A percentile compares a stretch with the other conserved stretches of the same genome.
Conservation (phyloP, 2,329 filamentous ascomycete species). For the Venturia aucupariae region DNA sequence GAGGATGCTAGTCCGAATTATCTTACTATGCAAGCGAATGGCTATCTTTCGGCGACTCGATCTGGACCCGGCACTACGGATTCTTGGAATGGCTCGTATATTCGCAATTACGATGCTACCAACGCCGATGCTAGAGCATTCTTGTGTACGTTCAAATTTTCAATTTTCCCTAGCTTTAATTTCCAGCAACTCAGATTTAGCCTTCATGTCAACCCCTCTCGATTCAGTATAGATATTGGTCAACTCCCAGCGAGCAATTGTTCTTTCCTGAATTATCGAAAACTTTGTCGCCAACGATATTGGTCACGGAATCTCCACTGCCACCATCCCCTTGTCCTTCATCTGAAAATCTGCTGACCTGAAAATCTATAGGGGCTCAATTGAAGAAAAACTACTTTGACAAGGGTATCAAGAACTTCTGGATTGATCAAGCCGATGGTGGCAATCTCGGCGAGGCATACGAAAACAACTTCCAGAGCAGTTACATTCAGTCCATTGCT, state of each 20-base stretch:
- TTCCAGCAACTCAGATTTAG: no score
- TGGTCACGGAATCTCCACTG: no score
- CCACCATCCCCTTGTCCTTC: background rate
- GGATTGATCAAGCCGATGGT: conserved; percentile 29
- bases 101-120: conserved; percentile 25
- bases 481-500: conserved; percentile 24
- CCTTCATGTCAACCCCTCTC: no score
- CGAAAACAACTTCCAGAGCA: conserved; percentile 29
- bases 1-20: conserved; percentile 24
- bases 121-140: conserved; percentile 24
- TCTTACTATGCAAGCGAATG: conserved; percentile 21
- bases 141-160: conserved; percentile 19
- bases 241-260: no score
- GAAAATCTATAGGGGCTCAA: background rate
- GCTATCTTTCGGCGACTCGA: conserved; percentile 22
- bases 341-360: background rate
- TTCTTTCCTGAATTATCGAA: no score
- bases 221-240: no score
- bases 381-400: conserved; percentile 25
- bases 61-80: conserved; percentile 24
- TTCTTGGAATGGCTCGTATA: conserved; percentile 25
- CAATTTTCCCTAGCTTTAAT: no score
- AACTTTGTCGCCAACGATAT: no score
- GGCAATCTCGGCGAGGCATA: conserved; percentile 30
- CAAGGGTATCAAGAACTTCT: conserved; percentile 26